Evolutionary conservation across 2,329 filamentous ascomycete genomes (phyloP).

Genomic region (Colletotrichum neosansevieriae): DNA sequence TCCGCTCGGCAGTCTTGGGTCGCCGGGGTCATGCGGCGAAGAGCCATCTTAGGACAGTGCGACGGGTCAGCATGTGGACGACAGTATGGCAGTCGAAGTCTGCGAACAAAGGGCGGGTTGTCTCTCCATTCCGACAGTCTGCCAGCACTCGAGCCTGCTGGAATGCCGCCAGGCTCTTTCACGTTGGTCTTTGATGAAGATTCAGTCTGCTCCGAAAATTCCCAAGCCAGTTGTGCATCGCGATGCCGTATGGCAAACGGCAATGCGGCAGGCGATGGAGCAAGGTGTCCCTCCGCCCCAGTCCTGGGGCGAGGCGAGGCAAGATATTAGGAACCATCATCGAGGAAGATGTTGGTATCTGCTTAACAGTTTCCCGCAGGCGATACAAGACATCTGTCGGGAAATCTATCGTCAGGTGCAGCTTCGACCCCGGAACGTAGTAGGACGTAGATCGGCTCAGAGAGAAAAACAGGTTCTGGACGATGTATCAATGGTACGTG

Average conservation of each 20-base stretch:
- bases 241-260: slow-evolving; percentile 15
- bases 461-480: too few species aligned
- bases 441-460: too few species aligned
- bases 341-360: not conserved
- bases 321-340: too few species aligned
- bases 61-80: too few species aligned
- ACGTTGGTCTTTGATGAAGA: not conserved
- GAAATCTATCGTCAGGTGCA: slow-evolving; percentile 1
- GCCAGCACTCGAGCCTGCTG: not conserved
- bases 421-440: not conserved
- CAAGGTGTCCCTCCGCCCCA: not conserved
- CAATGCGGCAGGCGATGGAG: not conserved
- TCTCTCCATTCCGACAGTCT: not conserved
- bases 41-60: too few species aligned
- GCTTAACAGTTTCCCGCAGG: not conserved
- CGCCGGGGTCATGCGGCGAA: too few species aligned
- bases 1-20: too few species aligned
- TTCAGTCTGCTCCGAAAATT: not conserved
- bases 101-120: too few species aligned
- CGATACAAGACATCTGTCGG: not conserved
- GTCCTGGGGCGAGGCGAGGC: not conserved
- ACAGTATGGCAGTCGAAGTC: too few species aligned
- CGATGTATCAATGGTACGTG: too few species aligned
- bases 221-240: not conserved
- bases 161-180: slow-evolving; percentile 13